phyloP scores from a whole-genome alignment of 176 grass and related monocot species.

The Rhynchospora tenuis region DNA sequence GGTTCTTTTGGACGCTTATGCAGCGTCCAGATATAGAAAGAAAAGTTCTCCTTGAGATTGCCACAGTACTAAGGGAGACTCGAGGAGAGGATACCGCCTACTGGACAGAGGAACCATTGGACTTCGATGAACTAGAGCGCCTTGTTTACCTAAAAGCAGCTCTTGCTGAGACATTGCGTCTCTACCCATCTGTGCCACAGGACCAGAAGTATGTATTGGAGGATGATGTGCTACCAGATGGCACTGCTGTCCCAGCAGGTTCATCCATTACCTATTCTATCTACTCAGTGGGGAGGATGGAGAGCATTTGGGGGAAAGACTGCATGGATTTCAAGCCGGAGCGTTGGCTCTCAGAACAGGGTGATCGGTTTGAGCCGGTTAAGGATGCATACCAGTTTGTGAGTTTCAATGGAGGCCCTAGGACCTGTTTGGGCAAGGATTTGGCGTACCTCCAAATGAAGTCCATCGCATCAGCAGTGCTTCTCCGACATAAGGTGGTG shows the following conservation, averaged over 20 bases:
- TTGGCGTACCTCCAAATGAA: constrained; percentile 96
- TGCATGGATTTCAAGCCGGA: constrained; percentile 81
- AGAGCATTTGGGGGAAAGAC: constrained; percentile 87
- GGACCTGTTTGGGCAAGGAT: constrained; percentile 94
- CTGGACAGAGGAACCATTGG: constrained; percentile 59
- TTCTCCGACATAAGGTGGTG: constrained; percentile 70
- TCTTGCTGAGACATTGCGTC: constrained; percentile 69
- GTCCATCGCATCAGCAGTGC: constrained; percentile 84
- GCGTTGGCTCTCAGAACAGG: constrained; percentile 69
- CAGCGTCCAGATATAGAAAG: constrained; percentile 63
- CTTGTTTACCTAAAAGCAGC: constrained; percentile 89
- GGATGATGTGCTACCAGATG: constrained; percentile 82
- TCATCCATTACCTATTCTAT: constrained; percentile 94
- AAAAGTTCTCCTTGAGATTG: constrained; percentile 62
- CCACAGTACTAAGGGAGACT: constrained; percentile 54
- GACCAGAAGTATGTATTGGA: constrained; percentile 87
- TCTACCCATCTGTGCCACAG: constrained; percentile 89
- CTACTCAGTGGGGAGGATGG: constrained; percentile 87
- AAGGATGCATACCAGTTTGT: constrained; percentile 89
- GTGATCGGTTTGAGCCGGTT: constrained; percentile 53
- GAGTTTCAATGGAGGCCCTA: constrained; percentile 83
- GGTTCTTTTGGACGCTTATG: constrained; percentile 92
- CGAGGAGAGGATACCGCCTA: constrained; percentile 49
- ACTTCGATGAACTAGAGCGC: constrained; percentile 82
- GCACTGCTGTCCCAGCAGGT: constrained; percentile 65